Conservation (phyloP, 805 yeast species). For the Candida vartiovaarae region DNA sequence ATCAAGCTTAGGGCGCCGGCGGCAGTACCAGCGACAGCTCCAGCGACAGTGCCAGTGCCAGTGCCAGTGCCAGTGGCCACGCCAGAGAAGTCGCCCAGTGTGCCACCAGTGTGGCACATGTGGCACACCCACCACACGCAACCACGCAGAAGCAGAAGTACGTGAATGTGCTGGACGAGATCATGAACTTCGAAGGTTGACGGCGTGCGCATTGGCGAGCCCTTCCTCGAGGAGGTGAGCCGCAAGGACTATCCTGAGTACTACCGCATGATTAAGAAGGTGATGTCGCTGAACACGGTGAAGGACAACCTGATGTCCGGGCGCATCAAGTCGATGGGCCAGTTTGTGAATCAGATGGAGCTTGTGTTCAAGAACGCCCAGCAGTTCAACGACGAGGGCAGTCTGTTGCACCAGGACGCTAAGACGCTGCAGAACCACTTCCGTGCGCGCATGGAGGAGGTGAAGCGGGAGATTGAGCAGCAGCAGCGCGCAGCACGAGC, state of each 20-base stretch:
- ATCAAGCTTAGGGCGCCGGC: conserved; percentile 11
- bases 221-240: conserved; percentile 72
- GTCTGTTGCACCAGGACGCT: conserved; percentile 70
- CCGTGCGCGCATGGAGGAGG: conserved; percentile 30
- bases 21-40: neutral
- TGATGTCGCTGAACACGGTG: conserved; percentile 65
- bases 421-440: conserved; percentile 48
- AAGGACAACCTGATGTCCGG: conserved; percentile 43
- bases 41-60: neutral
- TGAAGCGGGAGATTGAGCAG: conserved; percentile 12
- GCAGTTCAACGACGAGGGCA: conserved; percentile 65
- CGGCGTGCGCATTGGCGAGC: conserved; percentile 44
- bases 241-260: conserved; percentile 73
- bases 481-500: conserved; percentile 6
- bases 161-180: conserved; percentile 11
- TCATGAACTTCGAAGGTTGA: conserved; percentile 22
- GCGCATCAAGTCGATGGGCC: conserved; percentile 47
- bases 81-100: too few species aligned
- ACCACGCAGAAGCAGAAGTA: conserved; percentile 14
- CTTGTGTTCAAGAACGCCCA: conserved; percentile 76
- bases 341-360: conserved; percentile 50
- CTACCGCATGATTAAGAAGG: conserved; percentile 60
- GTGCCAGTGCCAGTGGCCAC: too few species aligned
- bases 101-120: too few species aligned
- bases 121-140: neutral